Evolutionary conservation across 768 basidiomycete genomes (phyloP).

Genomic region (Psilocybe cubensis): DNA sequence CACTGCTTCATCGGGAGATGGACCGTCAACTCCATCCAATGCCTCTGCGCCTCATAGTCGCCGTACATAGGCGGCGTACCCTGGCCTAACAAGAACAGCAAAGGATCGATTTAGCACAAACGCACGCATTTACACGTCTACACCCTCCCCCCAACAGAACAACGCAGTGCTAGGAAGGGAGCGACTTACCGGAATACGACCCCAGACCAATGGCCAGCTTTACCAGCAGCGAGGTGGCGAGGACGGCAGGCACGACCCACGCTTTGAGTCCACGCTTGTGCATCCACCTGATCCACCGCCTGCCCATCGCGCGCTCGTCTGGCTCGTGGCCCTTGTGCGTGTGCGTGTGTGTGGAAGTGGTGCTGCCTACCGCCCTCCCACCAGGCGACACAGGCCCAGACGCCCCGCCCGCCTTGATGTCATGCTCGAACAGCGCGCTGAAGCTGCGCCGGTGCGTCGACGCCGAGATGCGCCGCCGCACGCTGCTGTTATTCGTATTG

Average conservation of each 20-base stretch:
- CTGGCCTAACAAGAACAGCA: constrained; percentile 53
- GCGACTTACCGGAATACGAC: constrained; percentile 79
- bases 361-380: constrained; percentile 11
- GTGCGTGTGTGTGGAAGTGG: not conserved
- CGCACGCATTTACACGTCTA: not conserved
- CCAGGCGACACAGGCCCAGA: constrained; percentile 11
- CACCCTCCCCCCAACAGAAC: not conserved
- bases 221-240: constrained; percentile 58
- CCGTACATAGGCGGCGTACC: constrained; percentile 83
- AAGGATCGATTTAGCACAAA: not conserved
- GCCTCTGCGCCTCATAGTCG: constrained; percentile 92
- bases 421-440: constrained; percentile 40
- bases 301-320: constrained; percentile 45
- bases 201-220: constrained; percentile 77
- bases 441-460: constrained; percentile 36
- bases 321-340: constrained; percentile 24
- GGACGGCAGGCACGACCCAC: constrained; percentile 60
- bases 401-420: constrained; percentile 31
- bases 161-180: not conserved
- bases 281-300: constrained; percentile 81
- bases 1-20: constrained; percentile 77
- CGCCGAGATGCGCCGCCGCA: constrained; percentile 13
- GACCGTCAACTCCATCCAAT: constrained; percentile 92
- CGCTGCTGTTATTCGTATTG: not conserved
- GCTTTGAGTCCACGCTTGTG: constrained; percentile 62